Conservation (phyloP, 441 rosid species). For the Gossypium lobatum region DNA sequence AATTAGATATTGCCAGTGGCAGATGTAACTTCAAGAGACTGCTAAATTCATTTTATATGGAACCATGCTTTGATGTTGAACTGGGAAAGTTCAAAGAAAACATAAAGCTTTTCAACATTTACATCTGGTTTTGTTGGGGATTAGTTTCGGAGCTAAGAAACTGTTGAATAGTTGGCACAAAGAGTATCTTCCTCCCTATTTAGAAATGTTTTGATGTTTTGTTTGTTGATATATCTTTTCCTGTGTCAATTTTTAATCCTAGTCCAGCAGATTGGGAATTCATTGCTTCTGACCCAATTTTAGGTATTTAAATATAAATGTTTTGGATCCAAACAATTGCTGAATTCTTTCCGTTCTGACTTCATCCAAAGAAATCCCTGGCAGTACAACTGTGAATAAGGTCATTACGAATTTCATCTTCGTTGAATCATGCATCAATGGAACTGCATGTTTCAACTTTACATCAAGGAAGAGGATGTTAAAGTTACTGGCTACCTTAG, state of each 20-base stretch:
- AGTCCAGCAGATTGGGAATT: not conserved
- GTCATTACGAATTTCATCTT: not conserved
- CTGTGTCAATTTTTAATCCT: not conserved
- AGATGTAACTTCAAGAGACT: not conserved
- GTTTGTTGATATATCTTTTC: not conserved
- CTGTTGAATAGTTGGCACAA: not conserved
- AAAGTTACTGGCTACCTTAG: not conserved
- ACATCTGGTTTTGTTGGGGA: not conserved
- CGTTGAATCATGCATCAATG: not conserved
- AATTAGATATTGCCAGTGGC: not conserved
- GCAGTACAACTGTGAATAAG: not conserved
- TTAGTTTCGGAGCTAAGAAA: not conserved
- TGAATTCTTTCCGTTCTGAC: not conserved
- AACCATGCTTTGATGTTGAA: slow-evolving; percentile 7
- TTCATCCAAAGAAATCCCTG: not conserved
- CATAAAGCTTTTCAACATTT: not conserved
- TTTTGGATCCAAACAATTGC: not conserved
- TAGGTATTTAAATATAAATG: not conserved
- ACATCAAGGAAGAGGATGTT: not conserved
- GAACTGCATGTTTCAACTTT: not conserved
- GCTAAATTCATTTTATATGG: slow-evolving; percentile 2
- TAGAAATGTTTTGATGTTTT: not conserved
- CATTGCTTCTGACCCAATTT: slow-evolving; percentile 3
- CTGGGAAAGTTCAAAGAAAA: not conserved
- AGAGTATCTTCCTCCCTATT: not conserved